These are phyloP conservation scores for Coccomyxa subellipsoidea DNA, from an alignment of 163 green algal species.

Conservation along the genomic window DNA sequence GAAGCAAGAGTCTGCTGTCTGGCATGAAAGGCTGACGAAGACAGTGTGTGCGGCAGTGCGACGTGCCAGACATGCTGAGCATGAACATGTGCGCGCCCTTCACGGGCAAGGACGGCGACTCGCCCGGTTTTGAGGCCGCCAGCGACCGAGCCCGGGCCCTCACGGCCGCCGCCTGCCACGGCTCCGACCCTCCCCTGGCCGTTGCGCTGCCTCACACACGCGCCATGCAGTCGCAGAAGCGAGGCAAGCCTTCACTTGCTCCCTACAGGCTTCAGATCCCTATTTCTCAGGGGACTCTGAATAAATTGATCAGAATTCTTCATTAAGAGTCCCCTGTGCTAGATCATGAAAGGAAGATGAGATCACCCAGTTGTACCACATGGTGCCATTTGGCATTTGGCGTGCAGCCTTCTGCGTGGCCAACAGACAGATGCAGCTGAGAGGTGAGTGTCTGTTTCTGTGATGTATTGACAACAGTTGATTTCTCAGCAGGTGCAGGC, in stretches of 20 bases:
- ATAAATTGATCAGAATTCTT: too few relatives aligned
- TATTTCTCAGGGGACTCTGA: too few relatives aligned
- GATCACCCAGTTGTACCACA: too few relatives aligned
- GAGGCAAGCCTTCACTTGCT: neutral
- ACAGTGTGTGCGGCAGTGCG: neutral
- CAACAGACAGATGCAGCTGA: too few relatives aligned
- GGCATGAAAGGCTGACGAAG: too few relatives aligned
- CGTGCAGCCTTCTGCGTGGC: too few relatives aligned
- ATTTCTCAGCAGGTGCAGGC: constrained; percentile 11
- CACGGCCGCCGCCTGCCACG: constrained; percentile 40
- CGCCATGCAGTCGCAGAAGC: constrained; percentile 4
- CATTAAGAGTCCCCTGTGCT: too few relatives aligned
- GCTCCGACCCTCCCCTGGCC: constrained; percentile 53
- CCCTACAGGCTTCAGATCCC: neutral
- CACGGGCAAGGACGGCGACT: constrained; percentile 6
- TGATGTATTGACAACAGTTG: too few relatives aligned
- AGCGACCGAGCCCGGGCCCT: constrained; percentile 37
- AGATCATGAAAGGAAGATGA: too few relatives aligned
- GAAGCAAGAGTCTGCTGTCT: too few relatives aligned
- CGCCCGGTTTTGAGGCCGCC: constrained; percentile 24
- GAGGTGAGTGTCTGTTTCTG: too few relatives aligned
- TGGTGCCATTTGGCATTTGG: too few relatives aligned
- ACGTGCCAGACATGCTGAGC: neutral
- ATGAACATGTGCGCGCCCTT: neutral
- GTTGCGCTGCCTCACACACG: constrained; percentile 66